Base-by-base conservation (phyloP, 768 basidiomycete species). In the Tephrocybe sp. region DNA sequence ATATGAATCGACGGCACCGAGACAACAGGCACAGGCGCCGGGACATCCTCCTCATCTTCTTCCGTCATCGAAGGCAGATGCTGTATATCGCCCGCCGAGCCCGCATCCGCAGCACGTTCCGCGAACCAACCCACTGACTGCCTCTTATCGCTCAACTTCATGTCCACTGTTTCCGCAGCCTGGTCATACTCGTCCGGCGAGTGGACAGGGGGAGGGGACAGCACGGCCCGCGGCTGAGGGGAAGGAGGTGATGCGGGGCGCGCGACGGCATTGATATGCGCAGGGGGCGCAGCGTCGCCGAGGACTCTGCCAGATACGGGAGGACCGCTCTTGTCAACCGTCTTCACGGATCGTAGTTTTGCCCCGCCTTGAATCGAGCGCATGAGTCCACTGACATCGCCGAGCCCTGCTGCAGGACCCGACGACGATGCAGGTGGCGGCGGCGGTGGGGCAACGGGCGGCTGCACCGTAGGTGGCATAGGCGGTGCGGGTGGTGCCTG, bases 111-210 rank as follows among this genome's bases (percentile, higher is more conserved):
- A 11, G 95, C 93, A 11, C 96, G 75, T 26, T 86, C 87, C 43
- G 84, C 80, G 63, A 91, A 93, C 95, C 95, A 98, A 60, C 92
- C 94, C 3, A 96, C 87, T 6, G 86, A 87, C 65, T 93, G 87
- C 51, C 84, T 74, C 59, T 87, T 80, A 47, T 40, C 50, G 60
- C 45, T 16, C 54, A 61, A 11, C 61, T 38, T 4, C 65, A 67
- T 67, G 1, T 67, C 55, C 7, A 60, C 52, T 21, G 72, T 59
- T 12, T 69, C 62, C 6, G 71, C 66, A 5, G 71, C 66, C 4
- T 64, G 52, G 49, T 60, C 53, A 22, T 41, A 7, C 49, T 50
- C 31, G 13, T 52, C 51, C 5, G 47, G 48, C 0, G 43, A 32
- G 22, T 21, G 47, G 15, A 32, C 44, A 26, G 37, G 53, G 51